Evolutionary conservation across 257 asterid species (phyloP), one percentile per base, ranked within the genome.

Genomic region (Verbascum thapsus): DNA sequence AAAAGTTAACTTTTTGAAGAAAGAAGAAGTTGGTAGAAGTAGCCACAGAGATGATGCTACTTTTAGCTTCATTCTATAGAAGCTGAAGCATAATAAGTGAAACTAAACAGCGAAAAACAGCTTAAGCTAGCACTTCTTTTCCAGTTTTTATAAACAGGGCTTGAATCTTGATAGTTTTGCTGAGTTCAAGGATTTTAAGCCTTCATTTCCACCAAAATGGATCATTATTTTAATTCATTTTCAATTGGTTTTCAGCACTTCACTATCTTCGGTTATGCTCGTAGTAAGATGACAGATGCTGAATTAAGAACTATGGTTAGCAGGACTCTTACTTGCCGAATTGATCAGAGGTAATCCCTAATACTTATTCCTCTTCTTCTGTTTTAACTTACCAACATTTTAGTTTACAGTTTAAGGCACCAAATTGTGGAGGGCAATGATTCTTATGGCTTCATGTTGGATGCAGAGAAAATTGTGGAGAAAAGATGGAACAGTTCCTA

Each of bases 221-320:
- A 37, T 22, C 23, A 44, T 11, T 22, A 22, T n/a, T 34, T 7
- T 44, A 8, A 16, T 57, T 42, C 67, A 45, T 55, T 47, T 2
- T 16, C 2, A 26, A 1, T 72, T 71, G 42, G 53, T 71, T 72
- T 26, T 64, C 94, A 89, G 99, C 89, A 89, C 69, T 92, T 92
- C 77, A 80, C 97, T 19, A 74, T 89, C 60, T 92, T 79, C 49
- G 99, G 99, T 48, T 92, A 92, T 73, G 95, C 97, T 7, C 92
- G 99, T 78, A 92, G 97, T 76, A 87, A 87, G 96, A 92, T 92
- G 99, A 92, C 88, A 15, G 96, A 92, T 81, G 85, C 70, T 7
- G 97, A 92, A 65, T 77, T 92, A 51, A 77, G 99, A 70, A 68
- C 74, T 68, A 89, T 92, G 94, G 94, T 92, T 75, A 85, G 97